A percentile compares a stretch with the other conserved stretches of the same genome.
Conservation (phyloP, 140 eudicot species). For the Anethum foeniculum region DNA sequence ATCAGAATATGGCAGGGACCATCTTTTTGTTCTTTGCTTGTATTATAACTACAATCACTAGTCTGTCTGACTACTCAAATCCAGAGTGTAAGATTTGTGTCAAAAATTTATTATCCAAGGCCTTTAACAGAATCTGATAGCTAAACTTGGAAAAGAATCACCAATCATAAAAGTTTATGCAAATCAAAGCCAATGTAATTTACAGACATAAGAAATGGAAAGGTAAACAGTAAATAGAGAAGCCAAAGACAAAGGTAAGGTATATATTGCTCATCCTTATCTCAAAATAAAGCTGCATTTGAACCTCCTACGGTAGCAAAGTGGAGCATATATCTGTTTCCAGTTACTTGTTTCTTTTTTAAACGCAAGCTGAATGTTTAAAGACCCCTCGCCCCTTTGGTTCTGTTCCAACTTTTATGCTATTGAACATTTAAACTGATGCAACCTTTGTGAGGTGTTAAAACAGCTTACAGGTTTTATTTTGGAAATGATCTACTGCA, state of each 20-base stretch:
- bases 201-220: constrained; percentile 2
- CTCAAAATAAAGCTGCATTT: background rate
- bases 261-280: background rate
- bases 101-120: background rate
- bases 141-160: background rate
- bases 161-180: background rate
- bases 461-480: background rate
- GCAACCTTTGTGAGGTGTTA: background rate
- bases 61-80: background rate
- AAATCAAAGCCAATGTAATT: background rate
- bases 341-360: background rate
- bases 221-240: background rate
- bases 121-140: background rate
- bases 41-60: background rate
- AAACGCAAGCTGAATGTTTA: background rate
- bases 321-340: background rate
- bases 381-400: background rate
- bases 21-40: background rate
- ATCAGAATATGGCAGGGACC: constrained; percentile 1
- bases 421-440: background rate
- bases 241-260: background rate
- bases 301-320: background rate
- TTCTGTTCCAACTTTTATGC: background rate
- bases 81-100: background rate
- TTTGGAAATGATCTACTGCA: background rate